Percentiles rank a stretch among this genome's conserved stretches.
Conservation (phyloP, 345 rosid genomes). For the Lepidium aucheri region DNA sequence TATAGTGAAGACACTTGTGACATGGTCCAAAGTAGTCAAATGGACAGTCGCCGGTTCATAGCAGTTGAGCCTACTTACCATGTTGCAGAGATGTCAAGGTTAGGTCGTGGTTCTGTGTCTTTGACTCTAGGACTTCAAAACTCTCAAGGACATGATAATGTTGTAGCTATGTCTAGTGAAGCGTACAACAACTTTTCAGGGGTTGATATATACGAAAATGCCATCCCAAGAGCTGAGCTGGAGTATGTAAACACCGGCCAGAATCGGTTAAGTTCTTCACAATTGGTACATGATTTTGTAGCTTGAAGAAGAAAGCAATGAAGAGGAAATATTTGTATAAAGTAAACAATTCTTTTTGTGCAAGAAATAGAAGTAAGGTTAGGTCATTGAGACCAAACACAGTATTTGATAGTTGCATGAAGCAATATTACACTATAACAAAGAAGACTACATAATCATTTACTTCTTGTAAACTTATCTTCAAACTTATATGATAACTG, state of each 20-base stretch:
- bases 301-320: constrained; percentile 16
- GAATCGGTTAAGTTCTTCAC: constrained; percentile 56
- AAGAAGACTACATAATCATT: neutral
- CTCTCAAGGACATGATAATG: constrained; percentile 42
- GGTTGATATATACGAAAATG: constrained; percentile 36
- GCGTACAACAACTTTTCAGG: constrained; percentile 17
- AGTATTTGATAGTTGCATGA: neutral
- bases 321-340: constrained; percentile 21
- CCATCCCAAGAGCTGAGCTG: constrained; percentile 36
- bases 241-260: constrained; percentile 56
- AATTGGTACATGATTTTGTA: constrained; percentile 78
- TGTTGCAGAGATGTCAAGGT: constrained; percentile 53
- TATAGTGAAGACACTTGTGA: constrained; percentile 28
- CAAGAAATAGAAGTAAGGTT: constrained; percentile 12
- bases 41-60: constrained; percentile 30
- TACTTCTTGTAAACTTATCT: neutral
- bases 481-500: constrained; percentile 5
- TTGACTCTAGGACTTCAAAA: constrained; percentile 85
- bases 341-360: constrained; percentile 18
- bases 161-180: constrained; percentile 41
- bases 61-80: constrained; percentile 15
- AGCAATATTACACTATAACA: constrained; percentile 1
- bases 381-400: constrained; percentile 12
- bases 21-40: constrained; percentile 44
- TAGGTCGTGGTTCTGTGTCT: constrained; percentile 62